Percentiles rank a stretch among this genome's conserved stretches.
Conservation (phyloP, 495 filamentous ascomycete genomes). For the Penicillium cataractarum region DNA sequence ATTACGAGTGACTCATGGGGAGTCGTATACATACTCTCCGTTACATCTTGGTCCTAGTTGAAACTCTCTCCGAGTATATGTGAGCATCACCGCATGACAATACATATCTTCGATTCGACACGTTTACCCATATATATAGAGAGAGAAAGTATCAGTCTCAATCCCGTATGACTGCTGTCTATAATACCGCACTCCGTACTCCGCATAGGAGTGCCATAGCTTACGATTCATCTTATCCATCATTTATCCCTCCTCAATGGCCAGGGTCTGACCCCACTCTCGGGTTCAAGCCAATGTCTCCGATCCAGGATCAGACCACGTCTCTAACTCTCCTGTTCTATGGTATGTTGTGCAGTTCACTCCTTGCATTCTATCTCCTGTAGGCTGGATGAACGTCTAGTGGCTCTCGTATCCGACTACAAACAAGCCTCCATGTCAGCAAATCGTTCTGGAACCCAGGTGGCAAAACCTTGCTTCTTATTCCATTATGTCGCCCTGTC, state of each 20-base stretch:
- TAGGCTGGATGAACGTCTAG: not conserved
- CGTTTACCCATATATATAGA: no score
- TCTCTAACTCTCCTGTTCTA: not conserved
- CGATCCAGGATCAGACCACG: slow-evolving; percentile 4
- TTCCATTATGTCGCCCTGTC: not conserved
- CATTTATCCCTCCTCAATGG: not conserved
- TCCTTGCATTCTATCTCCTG: no score
- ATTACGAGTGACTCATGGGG: not conserved
- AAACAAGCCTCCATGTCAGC: not conserved
- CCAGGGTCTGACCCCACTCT: slow-evolving; percentile 6
- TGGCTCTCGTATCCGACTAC: not conserved
- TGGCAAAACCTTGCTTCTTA: slow-evolving; percentile 2
- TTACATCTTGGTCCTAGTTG: not conserved
- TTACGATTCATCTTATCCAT: not conserved
- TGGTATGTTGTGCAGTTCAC: not conserved
- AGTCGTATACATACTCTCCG: not conserved
- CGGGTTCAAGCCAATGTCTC: not conserved
- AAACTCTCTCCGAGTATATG: not conserved
- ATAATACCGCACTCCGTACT: no score
- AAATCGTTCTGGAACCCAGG: not conserved
- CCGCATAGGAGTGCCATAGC: no score
- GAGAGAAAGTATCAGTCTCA: no score
- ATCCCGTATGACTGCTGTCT: no score
- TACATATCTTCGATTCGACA: not conserved
- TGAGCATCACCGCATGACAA: not conserved